These are phyloP conservation scores for Hepatocystis sp. DNA, from an alignment of 169 alveolate species.

Conservation along the genomic window DNA sequence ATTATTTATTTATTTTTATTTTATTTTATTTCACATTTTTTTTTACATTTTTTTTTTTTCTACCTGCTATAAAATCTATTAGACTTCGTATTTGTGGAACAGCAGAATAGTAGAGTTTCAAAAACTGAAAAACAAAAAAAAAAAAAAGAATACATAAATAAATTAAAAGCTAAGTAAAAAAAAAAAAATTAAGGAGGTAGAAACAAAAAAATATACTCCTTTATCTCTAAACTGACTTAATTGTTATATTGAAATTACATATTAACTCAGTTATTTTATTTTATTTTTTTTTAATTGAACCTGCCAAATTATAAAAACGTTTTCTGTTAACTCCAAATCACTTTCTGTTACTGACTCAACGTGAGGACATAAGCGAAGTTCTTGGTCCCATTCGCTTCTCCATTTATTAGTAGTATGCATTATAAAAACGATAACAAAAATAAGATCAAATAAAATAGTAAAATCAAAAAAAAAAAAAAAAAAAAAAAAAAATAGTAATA, in stretches of 20 bases:
- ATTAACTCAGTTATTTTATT: neutral
- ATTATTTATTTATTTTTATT: neutral
- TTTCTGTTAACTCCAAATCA: slow-evolving; percentile 67
- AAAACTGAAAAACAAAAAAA: slow-evolving; percentile 26
- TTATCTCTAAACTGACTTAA: too few relatives aligned
- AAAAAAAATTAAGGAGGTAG: neutral
- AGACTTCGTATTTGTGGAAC: slow-evolving; percentile 60
- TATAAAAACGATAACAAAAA: neutral
- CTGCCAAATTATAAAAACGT: slow-evolving; percentile 75
- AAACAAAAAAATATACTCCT: too few relatives aligned
- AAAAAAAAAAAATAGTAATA: slow-evolving; percentile 3
- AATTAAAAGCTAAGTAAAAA: neutral
- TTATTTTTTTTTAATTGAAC: slow-evolving; percentile 10
- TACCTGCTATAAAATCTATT: slow-evolving; percentile 69
- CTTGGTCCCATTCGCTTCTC: slow-evolving; percentile 72
- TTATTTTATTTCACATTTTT: neutral
- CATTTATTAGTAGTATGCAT: slow-evolving; percentile 33
- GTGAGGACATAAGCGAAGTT: slow-evolving; percentile 65
- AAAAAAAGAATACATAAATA: neutral
- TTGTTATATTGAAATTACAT: too few relatives aligned
- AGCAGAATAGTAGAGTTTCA: slow-evolving; percentile 63
- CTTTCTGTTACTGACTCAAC: slow-evolving; percentile 51
- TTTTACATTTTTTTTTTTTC: slow-evolving; percentile 11
- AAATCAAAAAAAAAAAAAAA: neutral
- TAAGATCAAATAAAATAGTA: neutral